Evolutionary conservation across 75 land plant genomes (phyloP).

Genomic region (Gnetum montanum): DNA sequence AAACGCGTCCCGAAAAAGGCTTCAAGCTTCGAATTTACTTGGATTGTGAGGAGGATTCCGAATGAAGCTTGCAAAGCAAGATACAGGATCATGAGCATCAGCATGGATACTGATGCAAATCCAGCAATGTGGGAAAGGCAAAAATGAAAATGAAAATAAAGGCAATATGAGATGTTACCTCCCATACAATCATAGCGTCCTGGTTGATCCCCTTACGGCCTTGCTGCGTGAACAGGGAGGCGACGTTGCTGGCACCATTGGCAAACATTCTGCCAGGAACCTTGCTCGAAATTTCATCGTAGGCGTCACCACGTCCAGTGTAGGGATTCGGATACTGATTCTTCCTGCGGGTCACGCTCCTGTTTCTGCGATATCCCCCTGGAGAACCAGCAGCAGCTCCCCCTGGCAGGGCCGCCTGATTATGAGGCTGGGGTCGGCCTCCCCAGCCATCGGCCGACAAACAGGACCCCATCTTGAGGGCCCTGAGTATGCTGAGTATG

Average conservation of each 20-base stretch:
- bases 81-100: too few relatives aligned
- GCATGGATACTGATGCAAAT: too few relatives aligned
- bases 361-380: conserved; percentile 11
- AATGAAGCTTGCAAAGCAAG: too few relatives aligned
- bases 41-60: too few relatives aligned
- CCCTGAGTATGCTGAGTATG: conserved; percentile 55
- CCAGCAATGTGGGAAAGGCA: too few relatives aligned
- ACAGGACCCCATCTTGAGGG: conserved; percentile 85
- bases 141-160: too few relatives aligned
- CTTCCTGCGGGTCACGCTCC: conserved; percentile 6
- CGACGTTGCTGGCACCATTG: conserved; percentile 38
- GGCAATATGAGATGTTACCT: too few relatives aligned
- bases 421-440: too few relatives aligned
- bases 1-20: too few relatives aligned
- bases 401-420: conserved; percentile 1
- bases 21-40: too few relatives aligned
- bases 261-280: conserved; percentile 45
- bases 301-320: conserved; percentile 7
- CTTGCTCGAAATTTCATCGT: conserved; percentile 32
- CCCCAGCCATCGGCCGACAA: conserved; percentile 52
- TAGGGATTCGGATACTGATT: background rate
- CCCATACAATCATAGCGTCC: conserved; percentile 82
- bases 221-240: conserved; percentile 64
- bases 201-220: conserved; percentile 73
- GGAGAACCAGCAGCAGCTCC: background rate